Conservation (phyloP, 2,329 filamentous ascomycete genomes). For the Fusarium virguliforme region DNA sequence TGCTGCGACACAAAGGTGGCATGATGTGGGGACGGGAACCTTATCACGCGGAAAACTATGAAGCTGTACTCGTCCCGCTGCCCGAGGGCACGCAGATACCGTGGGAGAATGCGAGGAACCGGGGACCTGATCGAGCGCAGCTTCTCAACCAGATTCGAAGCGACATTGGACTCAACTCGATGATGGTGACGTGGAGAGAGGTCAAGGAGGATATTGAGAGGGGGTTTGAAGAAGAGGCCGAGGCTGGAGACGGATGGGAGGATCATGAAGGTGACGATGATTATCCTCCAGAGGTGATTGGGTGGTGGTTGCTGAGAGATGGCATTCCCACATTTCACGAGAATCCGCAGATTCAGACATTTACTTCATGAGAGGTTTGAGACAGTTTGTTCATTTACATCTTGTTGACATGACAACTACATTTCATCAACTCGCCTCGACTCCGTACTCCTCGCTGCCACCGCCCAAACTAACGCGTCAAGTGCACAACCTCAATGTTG, state of each 20-base stretch:
- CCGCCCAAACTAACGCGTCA: slow-evolving; percentile 26
- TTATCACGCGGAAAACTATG: slow-evolving; percentile 38
- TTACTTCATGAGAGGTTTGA: slow-evolving; percentile 5
- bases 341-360: slow-evolving; percentile 19
- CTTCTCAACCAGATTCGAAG: slow-evolving; percentile 22
- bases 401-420: slow-evolving; percentile 1
- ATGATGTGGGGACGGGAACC: slow-evolving; percentile 51
- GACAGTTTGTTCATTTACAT: slow-evolving; percentile 9
- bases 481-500: slow-evolving; percentile 65
- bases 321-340: slow-evolving; percentile 24
- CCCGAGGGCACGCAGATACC: slow-evolving; percentile 46
- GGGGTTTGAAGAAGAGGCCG: slow-evolving; percentile 25
- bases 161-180: slow-evolving; percentile 7
- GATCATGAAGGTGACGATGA: not conserved
- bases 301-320: slow-evolving; percentile 21
- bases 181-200: slow-evolving; percentile 39
- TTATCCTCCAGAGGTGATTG: slow-evolving; percentile 13
- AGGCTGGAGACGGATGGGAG: not conserved
- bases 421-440: slow-evolving; percentile 17
- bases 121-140: slow-evolving; percentile 15
- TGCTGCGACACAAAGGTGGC: slow-evolving; percentile 49
- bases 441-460: slow-evolving; percentile 9
- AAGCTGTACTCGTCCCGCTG: slow-evolving; percentile 41
- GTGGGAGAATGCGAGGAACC: slow-evolving; percentile 42
- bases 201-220: slow-evolving; percentile 40